Base-by-base conservation (phyloP, 192 early-diverging fungal species). In the Coemansia erecta region DNA sequence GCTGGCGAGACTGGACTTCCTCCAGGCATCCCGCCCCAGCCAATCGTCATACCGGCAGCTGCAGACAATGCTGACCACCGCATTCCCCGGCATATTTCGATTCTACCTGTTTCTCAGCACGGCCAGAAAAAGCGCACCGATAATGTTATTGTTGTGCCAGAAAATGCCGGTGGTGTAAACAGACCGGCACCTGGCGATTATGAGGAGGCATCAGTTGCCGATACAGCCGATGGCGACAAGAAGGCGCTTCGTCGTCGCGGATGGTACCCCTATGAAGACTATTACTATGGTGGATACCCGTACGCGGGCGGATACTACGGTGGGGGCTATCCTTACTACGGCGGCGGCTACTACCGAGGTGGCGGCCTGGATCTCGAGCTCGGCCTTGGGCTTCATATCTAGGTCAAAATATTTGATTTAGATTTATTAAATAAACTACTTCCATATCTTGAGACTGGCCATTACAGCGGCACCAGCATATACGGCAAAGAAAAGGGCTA, bases 381-480 rank as follows among this genome's bases (percentile, higher is more conserved):
- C 8, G 50, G 50, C 9, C 50, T 52, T 52, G 50, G 50, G 3
- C 24, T 52, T 8, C 50, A 52, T n/a, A 26, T 52, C 26, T 52
- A 52, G n/a, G n/a, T n/a, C n/a, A n/a, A n/a, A n/a, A n/a, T n/a
- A n/a, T n/a, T n/a, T n/a, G n/a, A n/a, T n/a, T n/a, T n/a, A n/a
- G n/a, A n/a, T n/a, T n/a, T n/a, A n/a, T n/a, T n/a, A n/a, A n/a
- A n/a, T n/a, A n/a, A n/a, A n/a, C n/a, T 58, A 75, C 18, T 65
- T 69, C 73, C 73, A 75, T 21, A 75, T 61, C 19, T 75, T 75
- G 14, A 75, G 35, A 11, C 66, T 42, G 3, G 66, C 73, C 73
- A 75, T 75, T 1, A 60, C 73, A 0, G 73, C 66, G 3, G 73
- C 73, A 0, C 73, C 73, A 9, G 63, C 58, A 57, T 75, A 75